These are phyloP conservation scores for Lipomyces orientalis DNA, from an alignment of 805 yeast genomes.

Conservation along the genomic window DNA sequence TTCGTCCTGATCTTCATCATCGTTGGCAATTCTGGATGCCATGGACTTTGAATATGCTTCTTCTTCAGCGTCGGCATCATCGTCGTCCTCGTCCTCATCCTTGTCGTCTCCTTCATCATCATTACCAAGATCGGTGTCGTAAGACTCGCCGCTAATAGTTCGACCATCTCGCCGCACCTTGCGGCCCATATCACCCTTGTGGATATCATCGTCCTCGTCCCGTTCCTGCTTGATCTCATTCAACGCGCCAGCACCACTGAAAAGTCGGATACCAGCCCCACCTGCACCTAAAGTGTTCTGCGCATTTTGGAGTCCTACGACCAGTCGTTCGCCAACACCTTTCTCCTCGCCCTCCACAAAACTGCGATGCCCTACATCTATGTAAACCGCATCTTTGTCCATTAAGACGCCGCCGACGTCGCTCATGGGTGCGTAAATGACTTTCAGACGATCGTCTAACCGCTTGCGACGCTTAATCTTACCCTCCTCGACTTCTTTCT, in stretches of 20 bases:
- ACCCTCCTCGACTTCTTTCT: constrained; percentile 78
- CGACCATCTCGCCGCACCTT: constrained; percentile 38
- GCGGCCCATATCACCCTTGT: constrained; percentile 49
- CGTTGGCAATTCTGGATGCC: background rate
- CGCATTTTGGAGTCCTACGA: constrained; percentile 78
- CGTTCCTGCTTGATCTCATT: constrained; percentile 48
- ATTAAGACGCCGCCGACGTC: constrained; percentile 98
- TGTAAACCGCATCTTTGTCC: constrained; percentile 96
- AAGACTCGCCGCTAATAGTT: constrained; percentile 19
- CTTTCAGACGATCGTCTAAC: constrained; percentile 90
- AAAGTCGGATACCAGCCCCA: constrained; percentile 74
- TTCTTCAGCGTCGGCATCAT: constrained; percentile 30
- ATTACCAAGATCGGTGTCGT: constrained; percentile 37
- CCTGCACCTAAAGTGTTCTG: constrained; percentile 63
- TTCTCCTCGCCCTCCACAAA: constrained; percentile 62
- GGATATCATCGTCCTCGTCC: constrained; percentile 49
- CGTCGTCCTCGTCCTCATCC: constrained; percentile 35
- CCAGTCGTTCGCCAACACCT: constrained; percentile 87
- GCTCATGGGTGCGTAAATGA: constrained; percentile 98
- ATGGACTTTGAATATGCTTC: constrained; percentile 14
- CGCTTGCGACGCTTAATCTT: constrained; percentile 75
- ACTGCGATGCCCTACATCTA: constrained; percentile 67
- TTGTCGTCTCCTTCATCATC: constrained; percentile 50
- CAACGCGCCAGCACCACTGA: constrained; percentile 59
- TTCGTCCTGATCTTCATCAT: constrained; percentile 47